Base-by-base conservation (phyloP, 345 rosid species). In the Eucalyptus tenuipes region DNA sequence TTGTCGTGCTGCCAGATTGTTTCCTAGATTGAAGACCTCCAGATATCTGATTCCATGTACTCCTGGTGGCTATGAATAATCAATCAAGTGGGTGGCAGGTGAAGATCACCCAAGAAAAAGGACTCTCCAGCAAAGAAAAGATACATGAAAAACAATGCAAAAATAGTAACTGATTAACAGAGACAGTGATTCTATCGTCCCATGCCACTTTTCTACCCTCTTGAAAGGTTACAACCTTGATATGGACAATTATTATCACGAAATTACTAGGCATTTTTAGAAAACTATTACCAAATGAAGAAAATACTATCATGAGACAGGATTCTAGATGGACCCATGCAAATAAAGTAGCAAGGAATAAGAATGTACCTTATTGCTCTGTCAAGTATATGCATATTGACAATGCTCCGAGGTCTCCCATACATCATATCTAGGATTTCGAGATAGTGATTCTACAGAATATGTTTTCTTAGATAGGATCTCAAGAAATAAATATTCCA, bases 361-460 rank as follows among this genome's bases (percentile, higher is more conserved):
- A 33, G 33, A 64, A 57, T 37, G 85, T 94, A 97, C 99, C 98
- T 94, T 86, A 93, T 91, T 50, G 95, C 99, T 94, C 91, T 94
- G 88, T 90, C 91, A 91, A 97, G 97, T 82, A 97, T 95, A 84
- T 94, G 95, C 94, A 92, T 91, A 88, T 94, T 94, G 88, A 96
- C 92, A 87, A 87, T 91, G 89, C 89, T 94, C 89, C 93, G 90
- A 68, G 96, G 91, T 90, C 90, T 92, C 93, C 98, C 99, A 90
- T 93, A 91, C 94, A 95, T 93, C 87, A 93, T 92, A 92, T 97
- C 99, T 89, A 96, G 92, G 90, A 94, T 94, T 92, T 96, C 94
- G 86, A 97, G 94, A 92, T 95, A 96, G 92, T 94, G 95, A 86
- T 91, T 88, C 99, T 97, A 90, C 92, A 94, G 88, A 55, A 31